A percentile compares a stretch with the other conserved stretches of the same genome.
Conservation (phyloP, 352 stramenopile genomes). For the Phytophthora litchii region DNA sequence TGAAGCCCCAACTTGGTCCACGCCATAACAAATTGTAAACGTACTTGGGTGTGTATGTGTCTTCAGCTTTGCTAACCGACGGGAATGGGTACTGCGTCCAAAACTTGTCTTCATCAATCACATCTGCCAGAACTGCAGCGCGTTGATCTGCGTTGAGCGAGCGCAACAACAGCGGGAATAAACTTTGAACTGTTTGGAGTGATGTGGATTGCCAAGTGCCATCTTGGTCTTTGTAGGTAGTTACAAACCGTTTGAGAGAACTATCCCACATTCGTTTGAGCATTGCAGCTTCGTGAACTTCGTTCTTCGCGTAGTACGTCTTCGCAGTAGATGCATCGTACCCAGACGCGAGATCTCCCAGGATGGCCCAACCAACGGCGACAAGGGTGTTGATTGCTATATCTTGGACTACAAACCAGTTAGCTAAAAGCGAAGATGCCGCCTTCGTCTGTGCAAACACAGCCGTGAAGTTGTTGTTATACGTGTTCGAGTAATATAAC, state of each 20-base stretch:
- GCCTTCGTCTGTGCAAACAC: slow-evolving; percentile 22
- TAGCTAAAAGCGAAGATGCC: slow-evolving; percentile 17
- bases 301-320: slow-evolving; percentile 25
- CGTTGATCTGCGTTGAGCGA: slow-evolving; percentile 21
- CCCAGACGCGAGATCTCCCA: slow-evolving; percentile 18
- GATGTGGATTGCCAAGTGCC: slow-evolving; percentile 32
- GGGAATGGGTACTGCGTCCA: slow-evolving; percentile 30
- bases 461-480: slow-evolving; percentile 32
- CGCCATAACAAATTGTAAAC: slow-evolving; percentile 31
- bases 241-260: slow-evolving; percentile 24
- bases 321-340: slow-evolving; percentile 21
- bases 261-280: slow-evolving; percentile 22
- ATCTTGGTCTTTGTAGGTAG: slow-evolving; percentile 31
- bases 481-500: slow-evolving; percentile 25
- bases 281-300: slow-evolving; percentile 22
- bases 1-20: slow-evolving; percentile 27
- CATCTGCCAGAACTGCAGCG: slow-evolving; percentile 17
- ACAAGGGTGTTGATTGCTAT: slow-evolving; percentile 35
- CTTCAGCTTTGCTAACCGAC: slow-evolving; percentile 26
- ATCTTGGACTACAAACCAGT: slow-evolving; percentile 33
- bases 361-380: slow-evolving; percentile 22
- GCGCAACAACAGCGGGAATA: slow-evolving; percentile 26
- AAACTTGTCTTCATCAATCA: slow-evolving; percentile 23
- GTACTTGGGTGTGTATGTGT: slow-evolving; percentile 29
- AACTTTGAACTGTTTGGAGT: slow-evolving; percentile 22